phyloP scores from a whole-genome alignment of 2,329 filamentous ascomycete genomes.

The Penicillium aurantiogriseum region DNA sequence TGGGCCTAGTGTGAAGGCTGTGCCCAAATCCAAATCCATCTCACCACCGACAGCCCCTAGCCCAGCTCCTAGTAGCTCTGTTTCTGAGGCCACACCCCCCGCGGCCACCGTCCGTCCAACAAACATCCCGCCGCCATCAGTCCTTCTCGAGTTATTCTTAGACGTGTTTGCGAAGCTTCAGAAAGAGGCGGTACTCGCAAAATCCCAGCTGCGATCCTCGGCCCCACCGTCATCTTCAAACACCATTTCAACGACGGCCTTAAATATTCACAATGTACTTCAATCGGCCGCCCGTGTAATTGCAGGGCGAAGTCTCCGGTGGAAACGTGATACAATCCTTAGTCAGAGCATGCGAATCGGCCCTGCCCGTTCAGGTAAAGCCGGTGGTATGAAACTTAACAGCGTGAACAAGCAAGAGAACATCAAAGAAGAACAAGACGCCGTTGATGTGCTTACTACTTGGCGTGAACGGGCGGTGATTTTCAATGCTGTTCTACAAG shows the following conservation, averaged over 20 bases:
- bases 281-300: conserved; percentile 74
- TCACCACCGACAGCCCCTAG: conserved; percentile 9
- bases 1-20: conserved; percentile 12
- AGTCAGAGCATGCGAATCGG: conserved; percentile 85
- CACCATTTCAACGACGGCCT: conserved; percentile 20
- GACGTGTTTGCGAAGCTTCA: conserved; percentile 66
- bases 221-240: not conserved
- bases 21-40: conserved; percentile 4
- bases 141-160: conserved; percentile 75
- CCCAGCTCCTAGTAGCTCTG: conserved; percentile 14
- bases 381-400: conserved; percentile 84
- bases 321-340: conserved; percentile 84
- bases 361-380: conserved; percentile 67
- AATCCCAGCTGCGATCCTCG: conserved; percentile 51
- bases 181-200: conserved; percentile 62
- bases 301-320: conserved; percentile 78
- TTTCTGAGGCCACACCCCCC: conserved; percentile 14
- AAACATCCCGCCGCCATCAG: conserved; percentile 84
- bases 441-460: conserved; percentile 68
- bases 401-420: conserved; percentile 80
- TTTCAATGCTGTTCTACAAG: conserved; percentile 61
- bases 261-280: conserved; percentile 31
- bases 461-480: conserved; percentile 77
- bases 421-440: conserved; percentile 81
- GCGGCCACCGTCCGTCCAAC: conserved; percentile 59